phyloP scores from a whole-genome alignment of 106 monocot species.

The Narthecium ossifragum region DNA sequence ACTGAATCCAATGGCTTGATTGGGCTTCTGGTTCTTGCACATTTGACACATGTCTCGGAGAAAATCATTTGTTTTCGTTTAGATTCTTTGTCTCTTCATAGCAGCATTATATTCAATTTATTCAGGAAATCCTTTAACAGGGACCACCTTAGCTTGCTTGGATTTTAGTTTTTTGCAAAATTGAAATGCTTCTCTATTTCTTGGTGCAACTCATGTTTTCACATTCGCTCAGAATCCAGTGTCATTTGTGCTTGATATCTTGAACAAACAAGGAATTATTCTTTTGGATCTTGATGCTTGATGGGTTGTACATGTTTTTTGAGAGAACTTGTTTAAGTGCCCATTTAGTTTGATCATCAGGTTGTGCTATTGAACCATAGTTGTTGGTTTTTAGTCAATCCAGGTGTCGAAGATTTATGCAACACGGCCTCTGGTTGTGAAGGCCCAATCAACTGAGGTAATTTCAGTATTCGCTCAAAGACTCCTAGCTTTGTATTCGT shows the following conservation, averaged over 20 bases:
- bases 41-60: too few species aligned
- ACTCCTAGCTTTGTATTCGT: neutral
- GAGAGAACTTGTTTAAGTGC: neutral
- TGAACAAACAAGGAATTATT: neutral
- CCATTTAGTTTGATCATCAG: neutral
- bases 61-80: too few species aligned
- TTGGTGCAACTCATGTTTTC: too few species aligned
- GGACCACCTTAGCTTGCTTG: too few species aligned
- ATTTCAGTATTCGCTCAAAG: constrained; percentile 6
- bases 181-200: too few species aligned
- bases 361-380: too few species aligned
- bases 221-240: neutral
- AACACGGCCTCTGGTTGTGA: neutral
- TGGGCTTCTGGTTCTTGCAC: too few species aligned
- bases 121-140: too few species aligned
- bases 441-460: constrained; percentile 31
- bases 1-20: too few species aligned
- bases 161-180: too few species aligned
- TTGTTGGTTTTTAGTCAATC: neutral
- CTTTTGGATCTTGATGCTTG: neutral
- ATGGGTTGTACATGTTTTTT: neutral
- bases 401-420: constrained; percentile 2
- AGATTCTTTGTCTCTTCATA: too few species aligned
- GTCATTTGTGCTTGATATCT: neutral
- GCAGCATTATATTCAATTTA: too few species aligned